Evolutionary conservation across 345 rosid genomes (phyloP).

Genomic region (Citrus medica): DNA sequence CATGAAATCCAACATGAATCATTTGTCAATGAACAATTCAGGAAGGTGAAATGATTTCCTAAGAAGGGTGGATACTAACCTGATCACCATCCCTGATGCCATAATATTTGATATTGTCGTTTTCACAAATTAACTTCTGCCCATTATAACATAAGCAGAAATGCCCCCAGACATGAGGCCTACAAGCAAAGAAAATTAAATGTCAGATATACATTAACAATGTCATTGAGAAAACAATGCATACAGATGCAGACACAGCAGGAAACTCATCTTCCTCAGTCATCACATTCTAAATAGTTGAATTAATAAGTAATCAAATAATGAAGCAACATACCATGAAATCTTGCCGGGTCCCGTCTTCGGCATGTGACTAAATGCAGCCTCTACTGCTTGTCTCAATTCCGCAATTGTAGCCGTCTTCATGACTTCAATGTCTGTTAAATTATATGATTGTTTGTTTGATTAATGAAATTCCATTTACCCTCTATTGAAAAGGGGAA

Average conservation of each 20-base stretch:
- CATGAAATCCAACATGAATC: background rate
- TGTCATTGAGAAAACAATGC: background rate
- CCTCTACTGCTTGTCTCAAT: constrained; percentile 77
- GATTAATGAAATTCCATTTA: background rate
- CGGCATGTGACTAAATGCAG: constrained; percentile 61
- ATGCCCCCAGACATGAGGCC: constrained; percentile 92
- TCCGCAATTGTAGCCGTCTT: constrained; percentile 62
- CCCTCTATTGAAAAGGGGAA: too few relatives aligned
- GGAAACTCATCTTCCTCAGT: background rate
- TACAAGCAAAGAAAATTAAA: constrained; percentile 16
- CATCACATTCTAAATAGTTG: too few relatives aligned
- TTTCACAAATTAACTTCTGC: constrained; percentile 51
- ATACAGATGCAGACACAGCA: background rate
- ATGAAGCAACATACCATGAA: constrained; percentile 52
- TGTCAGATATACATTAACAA: background rate
- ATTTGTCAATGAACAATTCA: background rate
- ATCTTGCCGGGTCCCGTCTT: constrained; percentile 56
- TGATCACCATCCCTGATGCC: constrained; percentile 86
- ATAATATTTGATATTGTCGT: constrained; percentile 41
- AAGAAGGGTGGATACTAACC: constrained; percentile 32
- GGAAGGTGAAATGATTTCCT: background rate
- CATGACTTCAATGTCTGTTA: constrained; percentile 55
- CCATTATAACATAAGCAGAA: constrained; percentile 69
- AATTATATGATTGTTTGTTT: background rate
- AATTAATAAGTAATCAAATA: too few relatives aligned